Percentiles rank a stretch among this genome's conserved stretches.
Conservation (phyloP, 345 rosid species). For the Gossypium arboreum region DNA sequence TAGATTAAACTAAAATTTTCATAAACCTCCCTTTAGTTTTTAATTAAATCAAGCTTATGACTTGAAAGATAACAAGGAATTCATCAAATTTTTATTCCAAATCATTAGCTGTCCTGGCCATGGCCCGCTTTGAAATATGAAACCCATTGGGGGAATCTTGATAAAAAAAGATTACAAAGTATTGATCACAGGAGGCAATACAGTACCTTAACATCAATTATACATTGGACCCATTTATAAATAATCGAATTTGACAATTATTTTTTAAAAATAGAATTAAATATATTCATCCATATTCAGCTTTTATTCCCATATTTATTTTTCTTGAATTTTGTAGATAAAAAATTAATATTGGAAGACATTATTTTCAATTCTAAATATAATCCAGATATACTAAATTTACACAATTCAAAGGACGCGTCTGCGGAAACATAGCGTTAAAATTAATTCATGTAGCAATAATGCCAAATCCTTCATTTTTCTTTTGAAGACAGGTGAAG, state of each 20-base stretch:
- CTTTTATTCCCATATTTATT: neutral
- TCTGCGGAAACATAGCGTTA: neutral
- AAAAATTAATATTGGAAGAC: too few relatives aligned
- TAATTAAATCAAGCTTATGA: neutral
- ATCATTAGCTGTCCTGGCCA: conserved; percentile 25
- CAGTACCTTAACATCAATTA: conserved; percentile 18
- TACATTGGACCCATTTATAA: neutral
- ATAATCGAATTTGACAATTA: conserved; percentile 14
- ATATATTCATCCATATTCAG: neutral
- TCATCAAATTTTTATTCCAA: conserved; percentile 21
- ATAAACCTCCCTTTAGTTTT: too few relatives aligned
- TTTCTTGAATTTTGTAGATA: neutral
- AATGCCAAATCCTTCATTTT: neutral
- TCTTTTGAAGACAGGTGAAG: neutral
- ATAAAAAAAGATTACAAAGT: conserved; percentile 16
- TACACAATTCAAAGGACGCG: neutral
- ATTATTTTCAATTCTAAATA: too few relatives aligned
- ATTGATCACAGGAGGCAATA: conserved; percentile 18
- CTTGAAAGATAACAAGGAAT: conserved; percentile 13
- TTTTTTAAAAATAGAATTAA: neutral
- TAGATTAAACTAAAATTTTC: neutral
- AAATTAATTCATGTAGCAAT: neutral
- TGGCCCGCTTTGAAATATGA: conserved; percentile 30
- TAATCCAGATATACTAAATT: neutral
- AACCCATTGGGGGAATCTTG: conserved; percentile 28